These are phyloP conservation scores for Asclepias syriaca DNA, from an alignment of 257 asterid species.

Conservation along the genomic window DNA sequence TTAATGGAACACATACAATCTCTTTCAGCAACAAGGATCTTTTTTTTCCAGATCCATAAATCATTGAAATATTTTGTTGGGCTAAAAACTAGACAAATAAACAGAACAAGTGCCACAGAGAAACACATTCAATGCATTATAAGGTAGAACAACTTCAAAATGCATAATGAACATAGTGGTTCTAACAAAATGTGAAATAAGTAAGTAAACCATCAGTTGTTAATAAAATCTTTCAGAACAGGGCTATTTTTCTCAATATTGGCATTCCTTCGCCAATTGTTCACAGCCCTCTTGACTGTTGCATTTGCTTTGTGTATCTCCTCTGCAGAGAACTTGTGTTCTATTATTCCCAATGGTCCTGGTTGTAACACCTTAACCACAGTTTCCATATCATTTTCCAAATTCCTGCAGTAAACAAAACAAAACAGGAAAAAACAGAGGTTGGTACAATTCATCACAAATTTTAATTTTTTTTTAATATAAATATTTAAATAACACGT, in stretches of 20 bases:
- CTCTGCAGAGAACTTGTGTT: conserved; percentile 75
- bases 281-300: conserved; percentile 60
- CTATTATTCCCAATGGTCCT: conserved; percentile 85
- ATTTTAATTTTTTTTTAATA: background rate
- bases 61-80: background rate
- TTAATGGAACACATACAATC: background rate
- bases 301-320: conserved; percentile 63
- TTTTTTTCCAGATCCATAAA: background rate
- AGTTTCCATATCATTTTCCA: conserved; percentile 89
- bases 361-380: conserved; percentile 82
- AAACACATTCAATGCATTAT: background rate
- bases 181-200: background rate
- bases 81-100: too few relatives aligned
- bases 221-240: conserved; percentile 66
- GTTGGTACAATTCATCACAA: background rate
- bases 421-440: background rate
- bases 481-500: background rate
- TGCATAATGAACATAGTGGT: background rate
- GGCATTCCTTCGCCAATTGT: conserved; percentile 70
- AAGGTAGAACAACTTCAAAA: background rate
- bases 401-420: conserved; percentile 38
- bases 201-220: conserved; percentile 15
- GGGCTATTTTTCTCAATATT: conserved; percentile 49
- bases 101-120: too few relatives aligned
- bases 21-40: background rate